Evolutionary conservation across 1,139 yeast genomes (phyloP), one percentile per base, ranked within the genome.

Genomic region (Diutina pseudorugosa): DNA sequence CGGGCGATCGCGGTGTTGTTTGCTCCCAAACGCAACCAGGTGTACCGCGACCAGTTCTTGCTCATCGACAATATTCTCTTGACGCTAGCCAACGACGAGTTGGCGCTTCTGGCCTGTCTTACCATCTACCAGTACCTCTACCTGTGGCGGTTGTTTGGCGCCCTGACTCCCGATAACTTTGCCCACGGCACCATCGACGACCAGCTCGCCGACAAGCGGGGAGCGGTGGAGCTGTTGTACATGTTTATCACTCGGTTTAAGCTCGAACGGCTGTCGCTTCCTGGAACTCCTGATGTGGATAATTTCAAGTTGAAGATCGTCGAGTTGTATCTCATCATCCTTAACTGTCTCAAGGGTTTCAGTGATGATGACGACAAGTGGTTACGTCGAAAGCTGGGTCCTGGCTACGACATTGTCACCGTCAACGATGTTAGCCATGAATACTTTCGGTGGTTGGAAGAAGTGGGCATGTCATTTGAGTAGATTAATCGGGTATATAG

Each of bases 201-300:
- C 21, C 49, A 45, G 30, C 27, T 45, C 36, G 49, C 49, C 40
- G 49, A 45, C 16, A 25, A 27, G 8, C 49, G 49, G 3, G 49
- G 49, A 9, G 49, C 49, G 2, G 40, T 45, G 8, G 49, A 45
- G 27, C 11, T 84, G 0, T 66, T 82, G 52, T 81, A 81, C 59
- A 67, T 72, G 54, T 81, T 78, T 59, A 78, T 82, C 47, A 66
- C 68, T 11, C 65, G 77, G 45, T 73, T 72, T 60, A 67, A 64
- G 51, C 51, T 49, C 19, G 67, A 63, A 33, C 56, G 59, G 47
- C 76, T 62, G 50, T 12, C 18, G 7, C 14, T 47, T 8, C 52
- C 57, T 8, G 43, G 52, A n/a, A 36, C 50, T 23, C 67, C 64
- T 19, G 71, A 68, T 51, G 58, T 64, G 48, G 67, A 66, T 55